Evolutionary conservation across 2,329 filamentous ascomycete species (phyloP).

Genomic region (Calycina herbarum): DNA sequence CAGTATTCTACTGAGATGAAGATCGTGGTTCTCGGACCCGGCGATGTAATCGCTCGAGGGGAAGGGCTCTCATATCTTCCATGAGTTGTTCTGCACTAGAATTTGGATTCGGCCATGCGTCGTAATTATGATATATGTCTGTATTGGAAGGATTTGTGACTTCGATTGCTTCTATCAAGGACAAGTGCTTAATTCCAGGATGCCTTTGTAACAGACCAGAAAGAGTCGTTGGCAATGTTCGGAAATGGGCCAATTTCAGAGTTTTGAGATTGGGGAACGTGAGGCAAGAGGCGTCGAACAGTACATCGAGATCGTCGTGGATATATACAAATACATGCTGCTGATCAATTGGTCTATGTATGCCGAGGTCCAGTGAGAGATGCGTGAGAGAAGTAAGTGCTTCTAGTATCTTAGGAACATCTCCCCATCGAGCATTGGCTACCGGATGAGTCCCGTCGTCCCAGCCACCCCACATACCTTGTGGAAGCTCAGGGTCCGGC

Average conservation of each 20-base stretch:
- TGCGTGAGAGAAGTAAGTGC: background rate
- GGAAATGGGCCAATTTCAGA: background rate
- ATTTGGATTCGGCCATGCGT: too few relatives aligned
- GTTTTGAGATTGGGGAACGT: background rate
- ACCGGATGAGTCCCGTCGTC: too few relatives aligned
- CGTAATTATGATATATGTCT: too few relatives aligned
- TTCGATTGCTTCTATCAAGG: background rate
- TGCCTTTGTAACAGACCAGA: background rate
- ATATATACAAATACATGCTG: background rate
- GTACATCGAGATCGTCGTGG: background rate
- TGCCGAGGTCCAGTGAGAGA: background rate
- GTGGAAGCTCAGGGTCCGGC: background rate
- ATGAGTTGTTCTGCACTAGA: background rate
- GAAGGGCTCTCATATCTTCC: background rate
- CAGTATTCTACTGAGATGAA: conserved; percentile 7
- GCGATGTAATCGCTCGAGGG: background rate
- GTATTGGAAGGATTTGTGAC: background rate
- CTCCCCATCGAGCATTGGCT: conserved; percentile 11
- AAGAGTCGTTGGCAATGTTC: background rate
- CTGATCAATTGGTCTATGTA: background rate
- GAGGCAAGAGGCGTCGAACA: background rate
- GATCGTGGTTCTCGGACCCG: conserved; percentile 1
- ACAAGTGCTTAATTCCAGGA: background rate
- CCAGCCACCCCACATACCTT: background rate
- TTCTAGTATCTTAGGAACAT: conserved; percentile 10